A percentile compares a stretch with the other conserved stretches of the same genome.
Evolutionary conservation across 164 flowering plant genomes (phyloP).

Genomic region (Pachysandra terminalis): DNA sequence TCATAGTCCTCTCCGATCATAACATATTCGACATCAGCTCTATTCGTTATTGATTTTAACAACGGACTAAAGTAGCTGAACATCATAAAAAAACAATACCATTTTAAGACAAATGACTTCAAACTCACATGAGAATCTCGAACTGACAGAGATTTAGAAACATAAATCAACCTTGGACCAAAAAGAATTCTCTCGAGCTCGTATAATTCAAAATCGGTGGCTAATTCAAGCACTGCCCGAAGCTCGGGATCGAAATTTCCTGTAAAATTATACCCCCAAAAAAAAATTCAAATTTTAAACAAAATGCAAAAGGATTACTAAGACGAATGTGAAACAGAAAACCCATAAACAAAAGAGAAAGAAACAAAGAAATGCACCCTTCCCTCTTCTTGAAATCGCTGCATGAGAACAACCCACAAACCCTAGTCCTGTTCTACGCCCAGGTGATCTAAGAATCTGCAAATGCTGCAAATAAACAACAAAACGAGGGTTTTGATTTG

Average conservation of each 20-base stretch:
- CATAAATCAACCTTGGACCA: conserved; percentile 58
- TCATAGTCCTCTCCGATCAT: conserved; percentile 61
- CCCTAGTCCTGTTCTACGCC: conserved; percentile 10
- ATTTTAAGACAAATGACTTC: not conserved
- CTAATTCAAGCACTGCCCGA: conserved; percentile 73
- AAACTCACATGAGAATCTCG: not conserved
- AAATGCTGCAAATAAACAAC: not conserved
- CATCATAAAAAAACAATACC: conserved; percentile 5
- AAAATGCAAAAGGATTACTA: not conserved
- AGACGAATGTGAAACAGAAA: not conserved
- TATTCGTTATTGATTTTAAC: conserved; percentile 56
- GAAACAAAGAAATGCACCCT: conserved; percentile 18
- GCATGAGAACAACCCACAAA: conserved; percentile 15
- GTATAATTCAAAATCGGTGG: conserved; percentile 75
- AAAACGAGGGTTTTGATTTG: not conserved
- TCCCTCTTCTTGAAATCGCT: conserved; percentile 22
- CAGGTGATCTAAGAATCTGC: conserved; percentile 17
- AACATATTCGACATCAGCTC: conserved; percentile 40
- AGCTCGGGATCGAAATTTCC: conserved; percentile 74
- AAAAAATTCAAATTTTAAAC: not conserved
- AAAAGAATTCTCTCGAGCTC: conserved; percentile 78
- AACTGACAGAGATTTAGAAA: not conserved
- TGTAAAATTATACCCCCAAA: conserved; percentile 16
- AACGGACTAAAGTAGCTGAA: conserved; percentile 92
- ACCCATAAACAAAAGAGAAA: conserved; percentile 7